Evolutionary conservation across 2,329 filamentous ascomycete species (phyloP).

Genomic region (Neonectria sp.): DNA sequence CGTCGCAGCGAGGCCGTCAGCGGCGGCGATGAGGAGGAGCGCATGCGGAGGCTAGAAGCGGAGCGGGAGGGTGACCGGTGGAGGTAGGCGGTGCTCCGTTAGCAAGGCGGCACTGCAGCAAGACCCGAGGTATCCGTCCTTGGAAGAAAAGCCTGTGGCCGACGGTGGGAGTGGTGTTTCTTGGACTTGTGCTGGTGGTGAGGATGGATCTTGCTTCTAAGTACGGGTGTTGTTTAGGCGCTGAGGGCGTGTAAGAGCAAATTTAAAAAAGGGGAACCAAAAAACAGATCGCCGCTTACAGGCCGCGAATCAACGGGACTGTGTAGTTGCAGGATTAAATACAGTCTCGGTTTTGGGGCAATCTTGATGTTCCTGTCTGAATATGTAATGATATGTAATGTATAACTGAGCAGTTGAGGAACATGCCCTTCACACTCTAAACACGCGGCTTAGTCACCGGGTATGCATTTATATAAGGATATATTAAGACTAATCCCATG

Average conservation of each 20-base stretch:
- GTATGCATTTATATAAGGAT: no score
- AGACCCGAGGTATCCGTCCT: neutral
- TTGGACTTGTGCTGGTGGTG: neutral
- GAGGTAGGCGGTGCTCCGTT: conserved; percentile 52
- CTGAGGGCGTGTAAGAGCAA: conserved; percentile 10
- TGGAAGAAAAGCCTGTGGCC: neutral
- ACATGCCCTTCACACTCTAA: neutral
- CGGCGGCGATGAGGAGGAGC: conserved; percentile 66
- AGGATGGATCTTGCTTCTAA: conserved; percentile 13
- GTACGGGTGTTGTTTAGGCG: conserved; percentile 17
- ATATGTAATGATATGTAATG: neutral
- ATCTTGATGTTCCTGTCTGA: neutral
- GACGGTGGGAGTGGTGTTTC: conserved; percentile 2
- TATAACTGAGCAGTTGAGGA: neutral
- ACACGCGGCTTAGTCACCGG: no score
- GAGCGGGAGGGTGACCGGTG: conserved; percentile 71
- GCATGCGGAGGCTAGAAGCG: conserved; percentile 69
- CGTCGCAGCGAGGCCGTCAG: conserved; percentile 65
- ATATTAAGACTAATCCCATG: no score
- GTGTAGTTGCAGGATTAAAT: conserved; percentile 18
- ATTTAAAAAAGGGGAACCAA: conserved; percentile 3
- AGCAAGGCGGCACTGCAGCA: neutral
- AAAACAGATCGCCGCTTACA: conserved; percentile 14
- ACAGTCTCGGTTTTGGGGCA: conserved; percentile 15
- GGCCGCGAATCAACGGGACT: neutral